Base-by-base conservation (phyloP, 495 filamentous ascomycete species). In the Penicillium nucicola region DNA sequence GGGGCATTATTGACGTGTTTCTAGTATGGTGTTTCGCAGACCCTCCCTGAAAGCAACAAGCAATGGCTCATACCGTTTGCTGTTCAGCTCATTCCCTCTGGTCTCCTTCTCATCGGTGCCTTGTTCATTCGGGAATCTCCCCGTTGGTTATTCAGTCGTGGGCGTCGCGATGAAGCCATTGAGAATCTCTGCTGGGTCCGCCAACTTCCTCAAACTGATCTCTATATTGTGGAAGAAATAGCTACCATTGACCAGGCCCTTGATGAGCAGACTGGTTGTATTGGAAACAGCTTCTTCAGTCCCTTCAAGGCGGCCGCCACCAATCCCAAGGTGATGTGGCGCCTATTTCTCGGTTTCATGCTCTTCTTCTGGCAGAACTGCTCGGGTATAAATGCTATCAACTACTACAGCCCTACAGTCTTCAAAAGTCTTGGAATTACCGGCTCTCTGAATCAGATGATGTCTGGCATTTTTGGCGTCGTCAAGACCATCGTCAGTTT, bases 321-420 rank as follows among this genome's bases (percentile, higher is more conserved):
- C 18, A 68, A 59, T 60, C 61, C 62, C 40, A 76, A 71, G 55
- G 69, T 83, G 10, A 69, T 75, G 48, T 86, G 78, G 72, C 77
- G 82, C n/a, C 82, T 85, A 64, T 81, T 84, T 64, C 70, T 86
- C 18, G 81, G 84, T 17, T 74, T 76, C 58, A 75, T 78, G 66
- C 74, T 84, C 20, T 84, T 85, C 69, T 55, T 84, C 28, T 83
- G 75, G 69, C 82, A 85, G 58, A 85, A 85, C 54, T 68, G 77
- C 5, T 76, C 70, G 0, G 80, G 83, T 11, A 85, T 84, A 67
- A 84, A 84, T 48, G 78, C 80, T 15, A 79, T 83, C 62, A 84
- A 84, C 66, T 84, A 81, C 62, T 84, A 82, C 67, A 69, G 61
- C 4, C 79, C 78, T 2, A 77, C 73, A 0, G 75, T 83, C 8